These are phyloP conservation scores for Terfezia boudieri DNA, from an alignment of 495 filamentous ascomycete genomes.

Conservation along the genomic window DNA sequence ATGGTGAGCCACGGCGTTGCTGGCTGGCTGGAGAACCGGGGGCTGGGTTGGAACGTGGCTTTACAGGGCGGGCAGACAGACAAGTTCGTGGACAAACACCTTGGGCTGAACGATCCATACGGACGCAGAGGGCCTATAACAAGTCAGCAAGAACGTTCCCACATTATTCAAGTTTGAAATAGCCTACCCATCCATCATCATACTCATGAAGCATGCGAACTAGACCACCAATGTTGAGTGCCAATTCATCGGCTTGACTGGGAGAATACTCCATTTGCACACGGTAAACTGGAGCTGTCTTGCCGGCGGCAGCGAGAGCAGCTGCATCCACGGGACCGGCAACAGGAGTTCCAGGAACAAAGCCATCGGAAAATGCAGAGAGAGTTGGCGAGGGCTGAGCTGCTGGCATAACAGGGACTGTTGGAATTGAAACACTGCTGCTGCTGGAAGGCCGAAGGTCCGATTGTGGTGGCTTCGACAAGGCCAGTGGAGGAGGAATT, in stretches of 20 bases:
- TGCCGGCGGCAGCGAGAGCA: conserved; percentile 23
- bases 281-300: conserved; percentile 47
- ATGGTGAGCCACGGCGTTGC: conserved; percentile 24
- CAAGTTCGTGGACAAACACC: conserved; percentile 87
- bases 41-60: conserved; percentile 40
- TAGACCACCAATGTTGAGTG: conserved; percentile 52
- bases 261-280: conserved; percentile 92
- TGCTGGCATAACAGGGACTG: conserved; percentile 6
- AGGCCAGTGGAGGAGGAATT: conserved; percentile 1
- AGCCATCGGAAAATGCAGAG: not conserved
- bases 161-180: conserved; percentile 6
- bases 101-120: conserved; percentile 72
- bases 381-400: not conserved
- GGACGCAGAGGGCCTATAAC: conserved; percentile 50
- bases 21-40: conserved; percentile 20
- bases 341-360: conserved; percentile 21
- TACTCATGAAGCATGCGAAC: conserved; percentile 85
- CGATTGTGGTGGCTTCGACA: not conserved
- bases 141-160: conserved; percentile 26
- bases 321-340: conserved; percentile 23
- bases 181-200: conserved; percentile 66
- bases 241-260: conserved; percentile 77
- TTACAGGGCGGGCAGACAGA: conserved; percentile 75
- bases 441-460: conserved; percentile 4
- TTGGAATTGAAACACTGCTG: conserved; percentile 7